A percentile compares a stretch with the other conserved stretches of the same genome.
phyloP scores from a whole-genome alignment of 2,329 filamentous ascomycete species.

The Phoma sp. region DNA sequence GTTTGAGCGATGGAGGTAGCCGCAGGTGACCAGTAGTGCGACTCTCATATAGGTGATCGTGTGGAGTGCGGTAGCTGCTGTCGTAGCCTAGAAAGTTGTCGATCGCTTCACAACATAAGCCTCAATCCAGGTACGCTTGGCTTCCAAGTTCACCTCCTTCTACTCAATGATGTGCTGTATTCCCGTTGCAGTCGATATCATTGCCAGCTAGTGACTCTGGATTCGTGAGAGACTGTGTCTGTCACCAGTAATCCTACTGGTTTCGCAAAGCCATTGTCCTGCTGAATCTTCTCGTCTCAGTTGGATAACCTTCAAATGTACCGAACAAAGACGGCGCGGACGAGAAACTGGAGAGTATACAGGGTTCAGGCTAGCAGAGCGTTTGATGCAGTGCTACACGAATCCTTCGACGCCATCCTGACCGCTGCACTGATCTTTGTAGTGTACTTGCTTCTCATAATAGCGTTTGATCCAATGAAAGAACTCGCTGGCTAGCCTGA shows the following conservation, averaged over 20 bases:
- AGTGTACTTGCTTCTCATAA: constrained; percentile 28
- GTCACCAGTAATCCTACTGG: constrained; percentile 16
- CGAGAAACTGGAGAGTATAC: constrained; percentile 26
- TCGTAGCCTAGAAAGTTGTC: background rate
- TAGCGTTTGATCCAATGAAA: constrained; percentile 34
- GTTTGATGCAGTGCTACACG: constrained; percentile 46
- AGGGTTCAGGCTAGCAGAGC: constrained; percentile 40
- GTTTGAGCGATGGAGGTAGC: constrained; percentile 20
- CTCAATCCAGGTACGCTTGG: background rate
- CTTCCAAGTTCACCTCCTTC: background rate
- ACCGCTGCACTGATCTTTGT: constrained; percentile 31
- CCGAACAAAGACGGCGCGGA: constrained; percentile 23
- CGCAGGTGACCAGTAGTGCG: constrained; percentile 10
- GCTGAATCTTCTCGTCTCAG: constrained; percentile 27
- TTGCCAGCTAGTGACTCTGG: background rate
- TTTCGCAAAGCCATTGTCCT: constrained; percentile 16
- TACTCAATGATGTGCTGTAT: background rate
- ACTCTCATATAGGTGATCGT: constrained; percentile 9
- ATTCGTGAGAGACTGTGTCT: background rate
- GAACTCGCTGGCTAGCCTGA: constrained; percentile 20
- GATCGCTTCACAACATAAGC: background rate
- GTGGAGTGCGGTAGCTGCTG: constrained; percentile 10
- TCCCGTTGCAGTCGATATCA: too few relatives aligned
- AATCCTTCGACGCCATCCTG: constrained; percentile 43
- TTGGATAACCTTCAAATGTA: constrained; percentile 1